phyloP scores from a whole-genome alignment of 2,329 filamentous ascomycete genomes.

The Sporothrix humicola region DNA sequence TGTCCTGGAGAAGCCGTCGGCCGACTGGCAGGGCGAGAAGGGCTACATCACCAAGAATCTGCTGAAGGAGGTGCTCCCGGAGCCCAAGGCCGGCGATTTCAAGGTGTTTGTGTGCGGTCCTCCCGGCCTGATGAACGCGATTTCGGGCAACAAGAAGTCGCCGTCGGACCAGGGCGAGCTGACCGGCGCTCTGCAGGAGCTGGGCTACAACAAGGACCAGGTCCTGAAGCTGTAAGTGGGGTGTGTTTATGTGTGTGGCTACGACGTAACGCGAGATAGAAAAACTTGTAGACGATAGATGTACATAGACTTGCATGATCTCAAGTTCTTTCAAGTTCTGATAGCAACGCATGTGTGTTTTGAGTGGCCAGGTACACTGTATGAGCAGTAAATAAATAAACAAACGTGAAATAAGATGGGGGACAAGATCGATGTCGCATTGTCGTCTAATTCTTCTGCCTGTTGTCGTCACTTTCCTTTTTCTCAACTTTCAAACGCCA shows the following conservation, averaged over 20 bases:
- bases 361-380: neutral
- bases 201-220: slow-evolving; percentile 66
- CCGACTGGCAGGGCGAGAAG: slow-evolving; percentile 75
- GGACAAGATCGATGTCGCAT: neutral
- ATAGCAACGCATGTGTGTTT: neutral
- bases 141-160: slow-evolving; percentile 87
- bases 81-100: slow-evolving; percentile 86
- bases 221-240: slow-evolving; percentile 84
- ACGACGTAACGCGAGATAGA: neutral
- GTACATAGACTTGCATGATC: slow-evolving; percentile 17
- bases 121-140: slow-evolving; percentile 88
- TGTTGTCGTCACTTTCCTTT: neutral
- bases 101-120: slow-evolving; percentile 98
- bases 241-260: no score
- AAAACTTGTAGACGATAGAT: neutral
- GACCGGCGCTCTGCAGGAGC: slow-evolving; percentile 72
- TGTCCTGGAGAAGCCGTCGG: slow-evolving; percentile 78
- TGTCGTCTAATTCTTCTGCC: neutral
- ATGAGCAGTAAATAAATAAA: neutral
- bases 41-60: slow-evolving; percentile 90
- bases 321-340: slow-evolving; percentile 8
- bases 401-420: neutral
- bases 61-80: slow-evolving; percentile 91
- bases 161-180: slow-evolving; percentile 95
- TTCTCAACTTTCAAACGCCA: neutral